These are phyloP conservation scores for Chalciporus chontae DNA, from an alignment of 768 basidiomycete genomes.

Conservation along the genomic window DNA sequence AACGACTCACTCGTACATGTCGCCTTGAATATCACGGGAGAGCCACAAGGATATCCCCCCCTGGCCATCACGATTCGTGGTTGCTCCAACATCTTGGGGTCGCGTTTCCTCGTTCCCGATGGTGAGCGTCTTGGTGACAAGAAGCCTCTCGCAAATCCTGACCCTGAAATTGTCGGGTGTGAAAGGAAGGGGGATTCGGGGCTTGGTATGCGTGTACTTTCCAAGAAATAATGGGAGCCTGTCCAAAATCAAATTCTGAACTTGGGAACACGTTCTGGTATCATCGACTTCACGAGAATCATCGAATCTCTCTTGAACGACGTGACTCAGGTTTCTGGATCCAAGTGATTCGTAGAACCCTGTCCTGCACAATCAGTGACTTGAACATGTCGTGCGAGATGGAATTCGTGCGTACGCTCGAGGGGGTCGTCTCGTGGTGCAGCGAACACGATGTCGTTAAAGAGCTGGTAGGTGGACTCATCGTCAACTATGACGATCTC, in stretches of 20 bases:
- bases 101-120: constrained; percentile 46
- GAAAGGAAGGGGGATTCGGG: constrained; percentile 57
- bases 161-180: constrained; percentile 60
- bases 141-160: constrained; percentile 57
- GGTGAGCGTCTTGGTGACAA: constrained; percentile 53
- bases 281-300: constrained; percentile 45
- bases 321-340: constrained; percentile 58
- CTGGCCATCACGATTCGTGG: constrained; percentile 47
- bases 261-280: constrained; percentile 43
- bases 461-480: constrained; percentile 67
- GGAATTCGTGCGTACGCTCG: constrained; percentile 49
- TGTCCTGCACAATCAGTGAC: constrained; percentile 18
- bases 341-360: constrained; percentile 76
- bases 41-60: constrained; percentile 68
- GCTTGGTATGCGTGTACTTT: constrained; percentile 63
- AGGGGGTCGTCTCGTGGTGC: constrained; percentile 86
- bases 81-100: constrained; percentile 65
- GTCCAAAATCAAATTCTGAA: constrained; percentile 61
- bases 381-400: not conserved
- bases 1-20: constrained; percentile 75
- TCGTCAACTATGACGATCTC: constrained; percentile 84
- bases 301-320: constrained; percentile 72
- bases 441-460: constrained; percentile 64
- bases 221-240: constrained; percentile 84
- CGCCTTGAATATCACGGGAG: constrained; percentile 61